Base-by-base conservation (phyloP, 306 rosid genomes). In the Castanospermum australe region DNA sequence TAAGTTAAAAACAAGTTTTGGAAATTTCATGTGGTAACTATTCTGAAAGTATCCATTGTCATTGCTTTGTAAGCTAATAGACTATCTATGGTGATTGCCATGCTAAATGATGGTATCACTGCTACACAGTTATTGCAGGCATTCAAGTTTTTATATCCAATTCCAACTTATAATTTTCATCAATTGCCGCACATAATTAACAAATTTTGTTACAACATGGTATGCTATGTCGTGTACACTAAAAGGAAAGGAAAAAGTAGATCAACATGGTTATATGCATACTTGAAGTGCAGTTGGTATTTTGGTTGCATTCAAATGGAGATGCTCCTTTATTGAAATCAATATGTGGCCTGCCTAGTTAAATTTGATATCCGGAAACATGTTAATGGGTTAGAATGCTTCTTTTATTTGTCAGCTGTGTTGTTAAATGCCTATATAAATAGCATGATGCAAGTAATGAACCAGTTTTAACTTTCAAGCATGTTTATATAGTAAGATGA, bases 401-500 rank as follows among this genome's bases (percentile, higher is more conserved):
- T 35, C 36, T 48, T 35, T 57, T 9, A 45, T 60, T 22, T 57
- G 14, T 60, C 5, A 36, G 15, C 25, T 67, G 47, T 78, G 20
- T 20, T 48, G 17, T 59, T 59, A 67, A 67, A 57, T 67, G 48
- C 65, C 8, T 45, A 2, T 22, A 6, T 17, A n/a, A 52, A 35
- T 68, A 55, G 62, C 35, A 55, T 71, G 62, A 38, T 74, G 51
- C 44, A 39, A 51, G 38, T 5, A 57, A 28, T 38, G 44, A 54
- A 44, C 18, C 35, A 54, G 36, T 87, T 76, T 66, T 68, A 56
- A 65, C 61, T 87, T 79, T 71, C 79, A 71, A 84, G 59, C 21
- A 17, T 67, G 13, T 78, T 78, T 39, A 83, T 44, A 36, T 75
- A 21, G 24, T 63, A 45, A 80, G 65, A 35, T 59, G 65, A 73